Evolutionary conservation across 176 grass and related monocot genomes (phyloP), one percentile per base, ranked within the genome.

Genomic region (Oryza longistaminata): DNA sequence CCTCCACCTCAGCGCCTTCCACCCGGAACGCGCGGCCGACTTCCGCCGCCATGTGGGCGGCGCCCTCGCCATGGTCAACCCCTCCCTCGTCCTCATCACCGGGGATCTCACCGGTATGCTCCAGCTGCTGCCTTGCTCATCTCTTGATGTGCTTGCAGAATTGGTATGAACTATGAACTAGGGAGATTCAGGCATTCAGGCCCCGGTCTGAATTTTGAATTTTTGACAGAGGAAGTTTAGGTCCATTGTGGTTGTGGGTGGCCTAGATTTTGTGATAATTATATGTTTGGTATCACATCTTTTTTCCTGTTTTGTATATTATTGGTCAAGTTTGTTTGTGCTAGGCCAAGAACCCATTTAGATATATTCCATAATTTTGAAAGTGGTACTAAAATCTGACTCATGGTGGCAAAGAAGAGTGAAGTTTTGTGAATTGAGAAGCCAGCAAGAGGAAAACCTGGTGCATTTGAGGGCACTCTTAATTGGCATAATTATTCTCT

Each of bases 1-100:
- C 75, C 89, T 94, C 71, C 92, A 94, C 71, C 68, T 94, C 49
- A 94, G 92, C 89, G 60, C 84, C 67, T 89, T 91, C 89, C 77
- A 94, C 58, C 89, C 89, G 16, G 92, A 91, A 26, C 86, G 89
- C 50, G 89, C 92, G 31, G 37, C 70, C n/a, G 89, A 90, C 71
- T 91, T 94, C 84, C 69, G 66, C 65, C 86, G 92, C 74, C 78
- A 94, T 27, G 87, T 90, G 3, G 87, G 89, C 10, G 31, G 74
- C 3, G 84, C 89, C 10, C 92, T 94, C 26, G 77, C 83, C 22
- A 66, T 91, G 66, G 86, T 94, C 13, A 89, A 91, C 31, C 92
- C 92, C 13, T 88, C 89, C 3, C 76, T 94, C 55, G 92, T 82
- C 14, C 68, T 82, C 68, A 72, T 82, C 68, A 72, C 80, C 21